These are phyloP conservation scores for Cydonia oblonga DNA, from an alignment of 331 rosid genomes.

Conservation along the genomic window DNA sequence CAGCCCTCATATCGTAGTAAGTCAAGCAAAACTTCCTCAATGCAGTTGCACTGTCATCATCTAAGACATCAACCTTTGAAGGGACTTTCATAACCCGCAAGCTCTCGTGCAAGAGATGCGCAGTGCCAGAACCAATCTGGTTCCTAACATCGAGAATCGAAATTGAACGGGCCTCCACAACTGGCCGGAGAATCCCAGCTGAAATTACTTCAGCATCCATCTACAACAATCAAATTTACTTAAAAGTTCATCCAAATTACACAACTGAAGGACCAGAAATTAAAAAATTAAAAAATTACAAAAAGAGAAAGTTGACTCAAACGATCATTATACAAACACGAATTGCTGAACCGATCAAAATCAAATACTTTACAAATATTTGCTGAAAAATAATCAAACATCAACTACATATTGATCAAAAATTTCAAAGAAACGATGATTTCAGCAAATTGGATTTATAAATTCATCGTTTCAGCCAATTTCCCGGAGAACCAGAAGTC, in stretches of 20 bases:
- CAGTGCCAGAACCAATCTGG: conserved; percentile 58
- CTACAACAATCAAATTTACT: conserved; percentile 14
- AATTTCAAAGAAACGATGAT: too few species aligned
- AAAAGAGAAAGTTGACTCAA: too few species aligned
- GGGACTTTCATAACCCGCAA: conserved; percentile 54
- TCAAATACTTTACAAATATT: too few species aligned
- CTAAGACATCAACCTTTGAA: conserved; percentile 44
- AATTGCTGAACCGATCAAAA: too few species aligned
- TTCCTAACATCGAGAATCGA: conserved; percentile 36
- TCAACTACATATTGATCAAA: too few species aligned
- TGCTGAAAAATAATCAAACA: too few species aligned
- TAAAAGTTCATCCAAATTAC: neutral
- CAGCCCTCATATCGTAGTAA: conserved; percentile 69
- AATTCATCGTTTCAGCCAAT: too few species aligned
- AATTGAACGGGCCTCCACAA: conserved; percentile 40
- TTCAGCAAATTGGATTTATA: too few species aligned
- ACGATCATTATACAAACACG: too few species aligned
- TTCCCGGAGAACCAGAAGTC: neutral
- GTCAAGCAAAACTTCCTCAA: conserved; percentile 74
- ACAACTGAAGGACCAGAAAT: neutral
- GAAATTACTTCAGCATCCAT: conserved; percentile 95
- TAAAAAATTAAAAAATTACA: too few species aligned
- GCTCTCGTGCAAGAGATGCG: conserved; percentile 73
- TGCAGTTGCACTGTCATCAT: conserved; percentile 66
- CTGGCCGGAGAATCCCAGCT: conserved; percentile 63